Conservation (phyloP, 495 filamentous ascomycete genomes). For the Chaetomium fimeti region DNA sequence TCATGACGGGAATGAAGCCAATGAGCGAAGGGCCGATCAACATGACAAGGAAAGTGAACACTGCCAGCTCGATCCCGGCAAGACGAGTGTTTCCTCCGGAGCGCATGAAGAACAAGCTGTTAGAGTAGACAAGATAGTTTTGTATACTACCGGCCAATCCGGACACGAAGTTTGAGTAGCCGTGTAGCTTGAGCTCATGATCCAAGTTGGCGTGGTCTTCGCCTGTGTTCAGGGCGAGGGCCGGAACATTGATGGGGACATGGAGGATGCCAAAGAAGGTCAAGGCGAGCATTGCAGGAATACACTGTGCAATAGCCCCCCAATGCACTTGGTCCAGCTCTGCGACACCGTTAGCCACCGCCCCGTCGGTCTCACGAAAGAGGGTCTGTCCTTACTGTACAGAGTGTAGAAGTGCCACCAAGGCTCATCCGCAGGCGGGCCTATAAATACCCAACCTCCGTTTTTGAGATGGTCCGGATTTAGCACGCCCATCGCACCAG, state of each 20-base stretch:
- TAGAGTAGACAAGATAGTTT: conserved; percentile 96
- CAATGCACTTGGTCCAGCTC: conserved; percentile 54
- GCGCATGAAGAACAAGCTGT: conserved; percentile 90
- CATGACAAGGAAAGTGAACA: conserved; percentile 75
- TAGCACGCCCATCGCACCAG: conserved; percentile 62
- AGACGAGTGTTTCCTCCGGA: conserved; percentile 84
- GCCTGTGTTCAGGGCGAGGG: conserved; percentile 79
- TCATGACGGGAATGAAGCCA: conserved; percentile 93
- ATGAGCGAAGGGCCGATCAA: conserved; percentile 81
- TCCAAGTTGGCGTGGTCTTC: conserved; percentile 91
- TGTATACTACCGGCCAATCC: conserved; percentile 87
- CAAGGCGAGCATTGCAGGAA: conserved; percentile 94
- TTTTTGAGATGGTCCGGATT: conserved; percentile 61
- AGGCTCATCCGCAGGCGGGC: conserved; percentile 76
- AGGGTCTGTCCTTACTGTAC: conserved; percentile 62
- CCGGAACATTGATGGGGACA: conserved; percentile 96
- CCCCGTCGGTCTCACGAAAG: background rate
- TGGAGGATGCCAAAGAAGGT: conserved; percentile 97
- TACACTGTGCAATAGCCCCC: conserved; percentile 71
- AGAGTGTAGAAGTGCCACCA: conserved; percentile 97
- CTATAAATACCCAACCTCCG: conserved; percentile 86
- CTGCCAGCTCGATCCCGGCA: conserved; percentile 82
- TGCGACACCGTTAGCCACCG: conserved; percentile 13
- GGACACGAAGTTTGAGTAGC: conserved; percentile 87
- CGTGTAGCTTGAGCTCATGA: conserved; percentile 88